Evolutionary conservation across 2,329 filamentous ascomycete species (phyloP), one percentile per base, ranked within the genome.

Genomic region (Thielaviopsis punctulata): DNA sequence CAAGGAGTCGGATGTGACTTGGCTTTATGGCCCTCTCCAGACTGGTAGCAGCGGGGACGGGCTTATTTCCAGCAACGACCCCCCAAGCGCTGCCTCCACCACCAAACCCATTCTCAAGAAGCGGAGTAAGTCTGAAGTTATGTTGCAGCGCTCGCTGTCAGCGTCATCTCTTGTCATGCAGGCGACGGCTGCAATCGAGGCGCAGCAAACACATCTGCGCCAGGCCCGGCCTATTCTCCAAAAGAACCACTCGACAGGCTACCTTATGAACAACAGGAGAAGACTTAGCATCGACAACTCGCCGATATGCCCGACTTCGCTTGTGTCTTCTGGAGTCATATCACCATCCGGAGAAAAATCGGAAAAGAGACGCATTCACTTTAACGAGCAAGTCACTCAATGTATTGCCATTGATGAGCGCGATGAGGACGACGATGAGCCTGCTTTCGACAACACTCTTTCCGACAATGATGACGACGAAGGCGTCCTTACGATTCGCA

Each of bases 71-170:
- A 67, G 66, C 2, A 67, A 69, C 19, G 27, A 61, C 62, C 22
- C 76, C 59, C 69, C 69, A 4, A 70, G 71, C 58, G 88, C 86
- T 0, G 83, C 87, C 57, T 67, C 84, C 57, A 78, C 79, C 58
- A 87, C 89, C 68, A 95, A 95, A 67, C 86, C 89, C 1, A 96
- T 96, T 55, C 68, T 98, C 55, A 96, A 96, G 69, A 96, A 95
- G 73, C 79, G 89, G 58, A 95, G 86, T 65, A 90, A 94, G 74
- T 96, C 90, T 0, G 90, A 96, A 65, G 77, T 93, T 43, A 95
- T 96, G 79, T 75, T 96, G 8, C 88, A 95, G 63, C 78, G 82
- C 56, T 95, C 89, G 0, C 66, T 95, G 7, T 94, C 89, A 1
- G 81, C 86, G 1, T 90, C 89, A 2, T 95, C 89, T 4, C 73